Conservation (phyloP, 257 asterid genomes). For the Petunia axillaris region DNA sequence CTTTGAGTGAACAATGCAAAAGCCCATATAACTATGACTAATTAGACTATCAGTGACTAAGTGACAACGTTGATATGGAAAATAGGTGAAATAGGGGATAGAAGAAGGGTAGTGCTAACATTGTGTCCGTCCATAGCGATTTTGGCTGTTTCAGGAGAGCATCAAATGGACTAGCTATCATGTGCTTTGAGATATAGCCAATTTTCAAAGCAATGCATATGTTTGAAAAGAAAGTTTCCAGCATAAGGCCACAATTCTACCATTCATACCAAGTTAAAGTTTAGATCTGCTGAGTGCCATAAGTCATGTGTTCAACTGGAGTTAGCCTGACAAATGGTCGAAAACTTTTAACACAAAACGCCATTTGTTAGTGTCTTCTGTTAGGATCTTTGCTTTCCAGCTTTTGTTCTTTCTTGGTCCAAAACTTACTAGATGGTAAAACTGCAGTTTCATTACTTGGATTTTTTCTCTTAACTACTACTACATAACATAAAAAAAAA, state of each 20-base stretch:
- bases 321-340: not conserved
- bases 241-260: not conserved
- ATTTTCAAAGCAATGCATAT: not conserved
- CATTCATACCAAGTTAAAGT: not conserved
- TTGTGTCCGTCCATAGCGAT: not conserved
- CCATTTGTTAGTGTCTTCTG: not conserved
- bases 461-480: not conserved
- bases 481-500: not conserved
- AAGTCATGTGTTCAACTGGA: not conserved
- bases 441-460: not conserved
- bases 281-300: not conserved
- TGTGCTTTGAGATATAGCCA: not conserved
- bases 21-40: not conserved
- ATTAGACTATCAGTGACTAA: not conserved
- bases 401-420: not conserved
- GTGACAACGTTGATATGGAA: not conserved
- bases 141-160: not conserved
- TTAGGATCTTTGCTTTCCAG: not conserved
- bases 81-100: not conserved
- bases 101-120: not conserved
- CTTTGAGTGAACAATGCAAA: no score
- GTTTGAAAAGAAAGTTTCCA: not conserved
- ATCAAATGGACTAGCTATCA: not conserved
- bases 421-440: not conserved
- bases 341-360: not conserved